A percentile compares a stretch with the other conserved stretches of the same genome.
These are phyloP conservation scores for Backusella morwellensis DNA, from an alignment of 192 early-diverging fungal genomes.

Conservation along the genomic window DNA sequence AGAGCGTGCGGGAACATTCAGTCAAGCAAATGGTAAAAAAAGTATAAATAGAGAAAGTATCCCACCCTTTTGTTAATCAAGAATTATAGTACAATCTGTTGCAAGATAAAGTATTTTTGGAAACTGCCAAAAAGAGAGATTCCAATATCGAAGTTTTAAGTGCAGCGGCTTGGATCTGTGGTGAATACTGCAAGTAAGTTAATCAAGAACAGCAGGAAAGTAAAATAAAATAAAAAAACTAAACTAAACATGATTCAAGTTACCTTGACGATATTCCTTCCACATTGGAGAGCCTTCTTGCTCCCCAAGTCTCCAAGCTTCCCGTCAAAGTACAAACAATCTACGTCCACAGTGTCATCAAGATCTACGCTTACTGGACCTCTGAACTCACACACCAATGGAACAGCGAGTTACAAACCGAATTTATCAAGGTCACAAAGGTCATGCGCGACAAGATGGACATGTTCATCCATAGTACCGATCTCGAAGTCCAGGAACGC, in stretches of 20 bases:
- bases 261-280: slow-evolving; percentile 34
- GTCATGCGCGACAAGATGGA: slow-evolving; percentile 47
- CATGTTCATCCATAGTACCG: slow-evolving; percentile 49
- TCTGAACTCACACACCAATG: slow-evolving; percentile 48
- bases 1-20: slow-evolving; percentile 75
- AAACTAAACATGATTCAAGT: slow-evolving; percentile 22
- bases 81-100: slow-evolving; percentile 62
- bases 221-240: slow-evolving; percentile 5
- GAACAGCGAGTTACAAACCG: slow-evolving; percentile 46
- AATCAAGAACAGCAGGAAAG: not conserved
- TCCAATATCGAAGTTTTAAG: slow-evolving; percentile 73
- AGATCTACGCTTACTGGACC: slow-evolving; percentile 66
- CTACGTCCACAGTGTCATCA: slow-evolving; percentile 69
- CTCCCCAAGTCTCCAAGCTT: slow-evolving; percentile 46
- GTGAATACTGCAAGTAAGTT: slow-evolving; percentile 78
- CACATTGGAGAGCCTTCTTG: slow-evolving; percentile 42
- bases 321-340: slow-evolving; percentile 61
- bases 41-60: slow-evolving; percentile 6
- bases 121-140: slow-evolving; percentile 53
- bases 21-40: slow-evolving; percentile 67
- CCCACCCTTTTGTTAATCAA: not conserved
- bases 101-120: slow-evolving; percentile 58
- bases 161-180: slow-evolving; percentile 89
- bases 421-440: slow-evolving; percentile 46
- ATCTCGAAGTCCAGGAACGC: slow-evolving; percentile 80